phyloP scores from a whole-genome alignment of 176 grass and related monocot species.

The Tillandsia fasciculata region DNA sequence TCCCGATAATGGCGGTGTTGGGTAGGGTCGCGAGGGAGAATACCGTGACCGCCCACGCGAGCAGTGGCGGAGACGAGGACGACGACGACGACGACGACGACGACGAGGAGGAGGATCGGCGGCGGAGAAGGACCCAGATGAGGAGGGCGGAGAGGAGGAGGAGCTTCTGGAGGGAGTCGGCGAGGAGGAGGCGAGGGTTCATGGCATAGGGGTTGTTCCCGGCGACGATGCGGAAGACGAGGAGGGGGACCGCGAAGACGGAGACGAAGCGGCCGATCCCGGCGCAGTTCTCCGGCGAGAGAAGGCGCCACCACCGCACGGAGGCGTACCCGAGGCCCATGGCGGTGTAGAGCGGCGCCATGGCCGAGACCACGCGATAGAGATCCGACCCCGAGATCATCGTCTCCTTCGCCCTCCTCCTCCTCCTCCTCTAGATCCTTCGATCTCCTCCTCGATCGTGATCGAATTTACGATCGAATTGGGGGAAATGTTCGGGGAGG shows the following conservation, averaged over 20 bases:
- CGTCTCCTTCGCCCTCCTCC: neutral
- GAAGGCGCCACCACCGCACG: constrained; percentile 45
- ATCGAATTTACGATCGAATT: no score
- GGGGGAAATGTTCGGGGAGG: no score
- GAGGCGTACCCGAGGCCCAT: constrained; percentile 66
- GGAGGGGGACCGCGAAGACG: constrained; percentile 53
- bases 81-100: neutral
- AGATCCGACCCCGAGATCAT: constrained; percentile 7
- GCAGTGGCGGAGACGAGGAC: constrained; percentile 3
- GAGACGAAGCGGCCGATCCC: constrained; percentile 92
- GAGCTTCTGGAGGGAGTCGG: constrained; percentile 74
- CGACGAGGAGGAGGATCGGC: neutral
- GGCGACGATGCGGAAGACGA: constrained; percentile 75
- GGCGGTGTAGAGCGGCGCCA: constrained; percentile 77
- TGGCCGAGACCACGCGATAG: constrained; percentile 53
- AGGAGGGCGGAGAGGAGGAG: constrained; percentile 42
- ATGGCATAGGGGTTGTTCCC: constrained; percentile 67
- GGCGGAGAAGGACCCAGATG: constrained; percentile 33
- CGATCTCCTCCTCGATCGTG: no score
- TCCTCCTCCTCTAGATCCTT: neutral
- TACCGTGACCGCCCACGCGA: constrained; percentile 60
- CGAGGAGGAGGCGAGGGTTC: constrained; percentile 54
- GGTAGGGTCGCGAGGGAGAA: constrained; percentile 75
- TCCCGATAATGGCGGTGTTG: constrained; percentile 89
- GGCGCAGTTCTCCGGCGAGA: constrained; percentile 59